phyloP scores from a whole-genome alignment of 1,284 basidiomycete genomes.

The Apiotrichum mycotoxinovorans region DNA sequence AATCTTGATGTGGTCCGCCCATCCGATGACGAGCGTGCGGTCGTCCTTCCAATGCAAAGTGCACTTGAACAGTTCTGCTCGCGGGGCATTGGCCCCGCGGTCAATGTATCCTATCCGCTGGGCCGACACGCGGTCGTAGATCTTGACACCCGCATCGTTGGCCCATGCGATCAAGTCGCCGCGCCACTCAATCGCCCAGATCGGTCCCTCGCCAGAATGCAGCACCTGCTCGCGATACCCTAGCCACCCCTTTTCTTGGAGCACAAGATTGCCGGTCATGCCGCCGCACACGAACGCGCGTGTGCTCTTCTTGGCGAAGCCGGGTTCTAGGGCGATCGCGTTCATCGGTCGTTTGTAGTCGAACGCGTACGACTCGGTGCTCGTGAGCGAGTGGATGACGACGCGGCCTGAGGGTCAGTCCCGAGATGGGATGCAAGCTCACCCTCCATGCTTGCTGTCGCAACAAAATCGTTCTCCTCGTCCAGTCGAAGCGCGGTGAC shows the following conservation, averaged over 20 bases:
- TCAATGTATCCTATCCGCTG: constrained; percentile 84
- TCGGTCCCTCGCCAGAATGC: constrained; percentile 86
- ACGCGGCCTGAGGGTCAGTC: constrained; percentile 65
- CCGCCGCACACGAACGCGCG: constrained; percentile 92
- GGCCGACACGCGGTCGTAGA: constrained; percentile 79
- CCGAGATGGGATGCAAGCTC: constrained; percentile 33
- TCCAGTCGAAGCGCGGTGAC: constrained; percentile 84
- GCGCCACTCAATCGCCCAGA: constrained; percentile 88
- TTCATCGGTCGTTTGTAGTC: constrained; percentile 92
- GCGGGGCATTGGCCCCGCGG: constrained; percentile 71
- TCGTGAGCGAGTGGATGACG: constrained; percentile 77
- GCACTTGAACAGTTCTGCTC: constrained; percentile 91
- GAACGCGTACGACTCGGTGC: constrained; percentile 78
- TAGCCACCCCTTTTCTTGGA: constrained; percentile 95
- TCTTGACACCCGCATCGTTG: constrained; percentile 88
- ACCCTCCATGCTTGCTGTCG: constrained; percentile 93
- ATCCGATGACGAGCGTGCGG: constrained; percentile 81
- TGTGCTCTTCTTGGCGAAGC: constrained; percentile 70
- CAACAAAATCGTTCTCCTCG: constrained; percentile 80
- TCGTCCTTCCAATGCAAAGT: constrained; percentile 89
- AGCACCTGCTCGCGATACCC: constrained; percentile 87
- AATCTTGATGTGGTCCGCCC: constrained; percentile 93
- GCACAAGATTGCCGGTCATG: constrained; percentile 76
- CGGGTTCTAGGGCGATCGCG: constrained; percentile 83
- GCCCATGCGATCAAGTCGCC: constrained; percentile 91